Conservation (phyloP, 768 basidiomycete species). For the Crepidotus variabilis region DNA sequence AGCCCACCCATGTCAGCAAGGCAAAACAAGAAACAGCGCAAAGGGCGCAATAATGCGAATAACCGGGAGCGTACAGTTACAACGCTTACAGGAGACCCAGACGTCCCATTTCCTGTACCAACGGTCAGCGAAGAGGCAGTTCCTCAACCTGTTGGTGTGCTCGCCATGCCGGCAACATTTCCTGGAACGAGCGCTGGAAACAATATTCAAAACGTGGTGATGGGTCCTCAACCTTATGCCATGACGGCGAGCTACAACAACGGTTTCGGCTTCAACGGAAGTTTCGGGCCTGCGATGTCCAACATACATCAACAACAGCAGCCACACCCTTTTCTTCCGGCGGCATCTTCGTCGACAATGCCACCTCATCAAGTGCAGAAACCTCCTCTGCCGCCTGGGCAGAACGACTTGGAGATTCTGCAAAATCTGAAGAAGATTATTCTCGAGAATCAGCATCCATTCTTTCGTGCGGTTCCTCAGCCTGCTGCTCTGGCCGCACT, state of each 20-base stretch:
- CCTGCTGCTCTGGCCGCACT: slow-evolving; percentile 61
- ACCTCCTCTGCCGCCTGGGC: slow-evolving; percentile 43
- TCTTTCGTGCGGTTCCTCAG: slow-evolving; percentile 63
- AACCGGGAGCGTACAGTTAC: slow-evolving; percentile 67
- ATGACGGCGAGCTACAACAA: slow-evolving; percentile 18
- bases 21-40: slow-evolving; percentile 59
- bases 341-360: slow-evolving; percentile 10
- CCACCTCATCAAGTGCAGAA: slow-evolving; percentile 9
- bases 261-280: slow-evolving; percentile 30
- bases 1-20: slow-evolving; percentile 44
- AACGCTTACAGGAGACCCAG: slow-evolving; percentile 58
- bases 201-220: slow-evolving; percentile 21
- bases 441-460: slow-evolving; percentile 68
- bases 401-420: slow-evolving; percentile 68
- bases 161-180: slow-evolving; percentile 23
- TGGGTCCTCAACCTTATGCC: slow-evolving; percentile 26
- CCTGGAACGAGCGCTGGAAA: slow-evolving; percentile 14
- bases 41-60: slow-evolving; percentile 47
- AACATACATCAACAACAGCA: slow-evolving; percentile 15
- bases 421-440: slow-evolving; percentile 74
- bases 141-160: slow-evolving; percentile 30
- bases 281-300: neutral
- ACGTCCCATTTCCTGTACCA: slow-evolving; percentile 48
- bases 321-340: slow-evolving; percentile 19
- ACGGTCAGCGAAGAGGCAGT: slow-evolving; percentile 49